phyloP scores from a whole-genome alignment of 345 rosid species.

The Eucalyptus marginata region DNA sequence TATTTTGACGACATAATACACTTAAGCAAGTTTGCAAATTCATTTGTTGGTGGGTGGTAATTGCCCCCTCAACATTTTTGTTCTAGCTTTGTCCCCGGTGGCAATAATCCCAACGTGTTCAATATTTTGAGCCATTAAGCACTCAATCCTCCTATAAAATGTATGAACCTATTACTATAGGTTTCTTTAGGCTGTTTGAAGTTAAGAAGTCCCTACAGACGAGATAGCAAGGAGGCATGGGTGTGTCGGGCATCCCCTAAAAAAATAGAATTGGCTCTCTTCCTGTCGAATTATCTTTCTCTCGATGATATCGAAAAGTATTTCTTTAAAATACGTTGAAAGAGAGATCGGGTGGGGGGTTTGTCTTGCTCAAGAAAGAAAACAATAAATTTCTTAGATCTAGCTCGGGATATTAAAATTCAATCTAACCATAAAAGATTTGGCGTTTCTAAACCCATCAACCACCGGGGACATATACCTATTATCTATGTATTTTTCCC shows the following conservation, averaged over 20 bases:
- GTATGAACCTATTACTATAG: background rate
- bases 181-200: background rate
- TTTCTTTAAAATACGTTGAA: too few relatives aligned
- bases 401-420: too few relatives aligned
- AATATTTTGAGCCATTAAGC: background rate
- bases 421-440: too few relatives aligned
- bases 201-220: accelerated
- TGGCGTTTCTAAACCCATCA: too few relatives aligned
- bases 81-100: background rate
- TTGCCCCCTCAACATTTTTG: background rate
- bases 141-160: background rate
- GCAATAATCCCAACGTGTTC: background rate
- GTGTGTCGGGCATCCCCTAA: accelerated
- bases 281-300: accelerated
- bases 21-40: background rate
- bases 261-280: too few relatives aligned
- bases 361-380: background rate
- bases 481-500: background rate
- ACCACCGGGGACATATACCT: background rate
- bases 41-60: background rate
- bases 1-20: background rate
- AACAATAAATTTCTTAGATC: background rate
- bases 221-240: background rate
- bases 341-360: background rate
- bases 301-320: accelerated